phyloP scores from a whole-genome alignment of 2,329 filamentous ascomycete genomes.

The Chaetothyriales sp. region DNA sequence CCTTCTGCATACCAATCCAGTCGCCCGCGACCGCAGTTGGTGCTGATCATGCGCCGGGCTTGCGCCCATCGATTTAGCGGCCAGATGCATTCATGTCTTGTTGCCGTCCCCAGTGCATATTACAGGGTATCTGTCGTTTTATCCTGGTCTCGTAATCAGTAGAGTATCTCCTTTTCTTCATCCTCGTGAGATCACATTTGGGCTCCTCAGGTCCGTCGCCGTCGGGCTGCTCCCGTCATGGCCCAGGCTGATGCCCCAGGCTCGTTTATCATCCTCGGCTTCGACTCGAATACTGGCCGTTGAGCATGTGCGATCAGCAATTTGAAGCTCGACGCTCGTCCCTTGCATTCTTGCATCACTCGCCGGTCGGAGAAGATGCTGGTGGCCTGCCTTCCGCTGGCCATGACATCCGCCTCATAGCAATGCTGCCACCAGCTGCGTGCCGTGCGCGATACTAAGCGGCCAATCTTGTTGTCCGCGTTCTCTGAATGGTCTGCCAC shows the following conservation, averaged over 20 bases:
- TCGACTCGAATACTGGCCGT: slow-evolving; percentile 40
- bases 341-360: slow-evolving; percentile 70
- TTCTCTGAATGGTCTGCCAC: slow-evolving; percentile 54
- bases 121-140: neutral
- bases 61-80: neutral
- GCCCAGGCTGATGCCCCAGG: slow-evolving; percentile 11
- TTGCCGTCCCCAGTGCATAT: neutral
- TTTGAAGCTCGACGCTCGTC: slow-evolving; percentile 72
- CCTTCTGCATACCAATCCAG: neutral
- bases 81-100: neutral
- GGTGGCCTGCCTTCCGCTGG: slow-evolving; percentile 33
- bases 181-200: too few relatives aligned
- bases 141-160: neutral
- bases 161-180: neutral
- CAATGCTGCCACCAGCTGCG: slow-evolving; percentile 94
- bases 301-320: slow-evolving; percentile 83
- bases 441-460: slow-evolving; percentile 80
- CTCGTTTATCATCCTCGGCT: slow-evolving; percentile 29
- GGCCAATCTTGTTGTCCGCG: slow-evolving; percentile 73
- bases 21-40: neutral
- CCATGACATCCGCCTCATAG: slow-evolving; percentile 57
- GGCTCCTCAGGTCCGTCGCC: neutral
- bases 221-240: slow-evolving; percentile 7
- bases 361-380: slow-evolving; percentile 68
- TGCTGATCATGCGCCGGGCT: neutral